phyloP scores from a whole-genome alignment of 352 stramenopile species.

The Phytophthora macrochlamydospora region DNA sequence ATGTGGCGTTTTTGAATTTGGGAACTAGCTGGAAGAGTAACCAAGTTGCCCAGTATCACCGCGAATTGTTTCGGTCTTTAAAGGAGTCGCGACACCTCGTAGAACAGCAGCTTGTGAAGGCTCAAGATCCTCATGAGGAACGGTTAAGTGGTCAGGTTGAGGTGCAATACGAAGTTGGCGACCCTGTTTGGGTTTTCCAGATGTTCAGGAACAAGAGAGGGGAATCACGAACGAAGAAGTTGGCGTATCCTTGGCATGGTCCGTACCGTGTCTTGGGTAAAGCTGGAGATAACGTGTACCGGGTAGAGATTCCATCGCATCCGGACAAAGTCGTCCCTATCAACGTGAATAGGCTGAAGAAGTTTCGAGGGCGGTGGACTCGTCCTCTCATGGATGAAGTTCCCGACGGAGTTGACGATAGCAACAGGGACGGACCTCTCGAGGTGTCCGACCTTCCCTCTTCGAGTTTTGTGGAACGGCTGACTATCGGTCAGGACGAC shows the following conservation, averaged over 20 bases:
- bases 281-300: conserved; percentile 1
- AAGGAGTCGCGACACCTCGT: conserved; percentile 3
- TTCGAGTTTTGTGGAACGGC: no score
- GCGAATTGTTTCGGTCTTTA: conserved; percentile 1
- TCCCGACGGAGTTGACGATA: neutral
- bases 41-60: conserved; percentile 1
- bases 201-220: conserved; percentile 5
- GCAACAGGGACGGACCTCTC: no score
- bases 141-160: neutral
- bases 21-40: conserved; percentile 12
- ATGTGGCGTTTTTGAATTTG: conserved; percentile 10
- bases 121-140: conserved; percentile 3
- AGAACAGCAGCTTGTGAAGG: conserved; percentile 10
- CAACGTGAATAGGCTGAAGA: conserved; percentile 5
- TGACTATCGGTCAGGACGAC: no score
- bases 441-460: no score
- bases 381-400: neutral
- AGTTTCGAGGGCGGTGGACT: neutral
- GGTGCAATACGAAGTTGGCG: neutral
- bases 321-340: neutral
- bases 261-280: neutral
- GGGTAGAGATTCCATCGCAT: conserved; percentile 1
- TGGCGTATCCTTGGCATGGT: conserved; percentile 13
- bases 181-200: conserved; percentile 13
- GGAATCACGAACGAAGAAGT: conserved; percentile 5